A percentile compares a stretch with the other conserved stretches of the same genome.
These are phyloP conservation scores for Antarctomyces pellizariae DNA, from an alignment of 495 filamentous ascomycete species.

Conservation along the genomic window DNA sequence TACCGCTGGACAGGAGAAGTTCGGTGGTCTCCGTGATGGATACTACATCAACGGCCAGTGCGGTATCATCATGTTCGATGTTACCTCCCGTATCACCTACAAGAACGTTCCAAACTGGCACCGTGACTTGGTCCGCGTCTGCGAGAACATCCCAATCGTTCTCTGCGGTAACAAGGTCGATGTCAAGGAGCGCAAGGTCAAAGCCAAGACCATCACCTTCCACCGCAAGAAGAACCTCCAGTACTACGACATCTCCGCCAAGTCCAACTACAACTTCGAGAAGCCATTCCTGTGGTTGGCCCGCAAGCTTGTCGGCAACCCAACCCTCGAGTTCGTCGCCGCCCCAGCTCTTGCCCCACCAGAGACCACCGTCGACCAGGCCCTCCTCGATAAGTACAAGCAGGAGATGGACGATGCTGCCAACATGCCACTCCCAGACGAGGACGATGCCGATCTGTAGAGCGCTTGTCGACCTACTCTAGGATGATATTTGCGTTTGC, in stretches of 20 bases:
- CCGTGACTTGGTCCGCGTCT: slow-evolving; percentile 97
- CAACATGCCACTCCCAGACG: slow-evolving; percentile 70
- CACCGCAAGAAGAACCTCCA: slow-evolving; percentile 99
- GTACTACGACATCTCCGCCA: slow-evolving; percentile 99
- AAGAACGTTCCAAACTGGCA: slow-evolving; percentile 99
- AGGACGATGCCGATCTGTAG: slow-evolving; percentile 60
- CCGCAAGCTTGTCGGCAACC: slow-evolving; percentile 92
- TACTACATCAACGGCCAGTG: slow-evolving; percentile 99
- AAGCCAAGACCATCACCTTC: slow-evolving; percentile 99
- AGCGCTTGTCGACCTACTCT: slow-evolving; percentile 1
- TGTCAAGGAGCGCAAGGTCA: slow-evolving; percentile 99
- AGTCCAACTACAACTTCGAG: slow-evolving; percentile 99
- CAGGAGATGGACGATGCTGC: slow-evolving; percentile 74
- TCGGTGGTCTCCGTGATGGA: slow-evolving; percentile 96
- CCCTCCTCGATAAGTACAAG: slow-evolving; percentile 57
- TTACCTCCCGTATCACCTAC: slow-evolving; percentile 99
- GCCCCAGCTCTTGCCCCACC: slow-evolving; percentile 85
- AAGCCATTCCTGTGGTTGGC: slow-evolving; percentile 99
- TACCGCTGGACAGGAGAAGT: slow-evolving; percentile 99
- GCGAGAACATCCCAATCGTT: slow-evolving; percentile 98
- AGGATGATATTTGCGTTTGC: too few relatives aligned
- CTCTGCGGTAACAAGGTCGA: slow-evolving; percentile 99
- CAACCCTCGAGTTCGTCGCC: slow-evolving; percentile 83
- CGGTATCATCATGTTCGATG: slow-evolving; percentile 99
- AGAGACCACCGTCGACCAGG: slow-evolving; percentile 66